Base-by-base conservation (phyloP, 2,329 filamentous ascomycete genomes). In the Colletotrichum paranaense region DNA sequence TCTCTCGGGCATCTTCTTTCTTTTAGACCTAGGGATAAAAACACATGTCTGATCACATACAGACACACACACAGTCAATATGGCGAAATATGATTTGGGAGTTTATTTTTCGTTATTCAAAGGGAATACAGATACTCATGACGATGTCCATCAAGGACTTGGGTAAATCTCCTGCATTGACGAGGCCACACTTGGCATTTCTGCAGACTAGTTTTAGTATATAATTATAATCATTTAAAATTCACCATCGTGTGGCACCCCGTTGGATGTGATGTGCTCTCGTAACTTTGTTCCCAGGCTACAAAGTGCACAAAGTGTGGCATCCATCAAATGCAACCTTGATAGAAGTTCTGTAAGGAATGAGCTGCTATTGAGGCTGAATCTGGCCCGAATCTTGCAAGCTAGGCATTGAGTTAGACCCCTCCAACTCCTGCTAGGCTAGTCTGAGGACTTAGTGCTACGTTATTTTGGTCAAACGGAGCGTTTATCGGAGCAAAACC, bases 141-240 rank as follows among this genome's bases (percentile, higher is more conserved):
- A 26, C 6, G 2, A 14, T 46, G 19, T 24, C 42, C 26, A 26
- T 16, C 38, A 19, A 57, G 56, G 57, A n/a, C 46, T 2, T 11
- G 49, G 49, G 49, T 22, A 67, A 32, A 19, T 42, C 26, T 52
- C 35, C 46, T 16, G 22, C 16, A 12, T 19, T 22, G 5, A 72
- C 68, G 22, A 55, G 42, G 57, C 56, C 68, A 30, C 11, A 56
- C 22, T 56, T 35, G 64, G 64, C n/a, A 46, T 22, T 67, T 62
- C 46, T 57, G 26, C 22, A 24, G 53, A 26, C 53, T 49, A 49
- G 19, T 24, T 56, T 42, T 72, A 63, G 65, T 55, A 72, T 26
- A 58, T 57, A 59, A 63, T 63, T 19, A 62, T 63, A 68, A 64
- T 68, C 42, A 26, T 55, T 49, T 49, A n/a, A 49, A 49, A 49